Evolutionary conservation across 768 basidiomycete species (phyloP).

Genomic region (Sarcodon aspratus): DNA sequence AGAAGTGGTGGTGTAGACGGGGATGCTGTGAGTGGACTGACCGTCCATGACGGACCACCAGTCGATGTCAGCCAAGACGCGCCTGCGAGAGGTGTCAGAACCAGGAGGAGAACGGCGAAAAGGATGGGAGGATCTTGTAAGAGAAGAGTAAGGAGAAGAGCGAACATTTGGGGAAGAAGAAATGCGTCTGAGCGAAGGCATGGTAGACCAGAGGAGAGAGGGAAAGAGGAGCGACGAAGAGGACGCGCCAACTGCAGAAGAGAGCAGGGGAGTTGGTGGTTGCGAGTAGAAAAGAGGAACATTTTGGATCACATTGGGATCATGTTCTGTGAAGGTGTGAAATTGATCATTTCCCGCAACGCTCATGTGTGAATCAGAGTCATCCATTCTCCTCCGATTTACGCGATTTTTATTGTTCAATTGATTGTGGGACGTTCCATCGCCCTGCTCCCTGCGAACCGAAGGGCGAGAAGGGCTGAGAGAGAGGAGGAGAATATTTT

Average conservation of each 20-base stretch:
- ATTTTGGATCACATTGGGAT: background rate
- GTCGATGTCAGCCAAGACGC: constrained; percentile 78
- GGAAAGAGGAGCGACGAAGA: constrained; percentile 17
- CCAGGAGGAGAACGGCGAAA: constrained; percentile 48
- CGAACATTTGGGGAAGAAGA: constrained; percentile 61
- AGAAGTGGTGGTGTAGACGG: background rate
- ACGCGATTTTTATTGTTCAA: too few species aligned
- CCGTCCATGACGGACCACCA: constrained; percentile 78
- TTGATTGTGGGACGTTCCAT: too few species aligned
- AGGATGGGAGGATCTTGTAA: constrained; percentile 22
- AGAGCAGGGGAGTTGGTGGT: background rate
- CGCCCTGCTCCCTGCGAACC: too few species aligned
- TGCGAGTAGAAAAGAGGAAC: background rate
- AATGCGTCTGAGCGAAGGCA: constrained; percentile 77
- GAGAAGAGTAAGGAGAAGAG: constrained; percentile 48
- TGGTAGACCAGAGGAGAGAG: constrained; percentile 33
- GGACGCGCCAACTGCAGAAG: constrained; percentile 2
- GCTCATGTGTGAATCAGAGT: background rate
- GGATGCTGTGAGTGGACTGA: constrained; percentile 28
- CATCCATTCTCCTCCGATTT: background rate
- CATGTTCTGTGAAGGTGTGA: background rate
- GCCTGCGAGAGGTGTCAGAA: constrained; percentile 50
- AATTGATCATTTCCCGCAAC: background rate
- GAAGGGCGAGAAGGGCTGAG: too few species aligned
- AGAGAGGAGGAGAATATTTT: too few species aligned